Evolutionary conservation across 2,329 filamentous ascomycete genomes (phyloP).

Genomic region (Botrytis deweyae): DNA sequence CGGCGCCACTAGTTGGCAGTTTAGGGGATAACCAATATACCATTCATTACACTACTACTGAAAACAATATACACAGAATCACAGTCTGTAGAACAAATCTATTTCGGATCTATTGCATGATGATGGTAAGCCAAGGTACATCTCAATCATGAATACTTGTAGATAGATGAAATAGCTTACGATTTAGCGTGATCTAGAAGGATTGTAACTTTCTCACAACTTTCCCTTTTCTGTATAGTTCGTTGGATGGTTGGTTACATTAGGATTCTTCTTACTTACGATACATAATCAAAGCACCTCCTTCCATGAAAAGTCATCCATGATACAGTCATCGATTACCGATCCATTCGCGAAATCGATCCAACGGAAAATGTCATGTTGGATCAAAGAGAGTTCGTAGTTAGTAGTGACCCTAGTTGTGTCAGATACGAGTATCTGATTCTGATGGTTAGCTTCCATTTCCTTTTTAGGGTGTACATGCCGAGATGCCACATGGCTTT

Average conservation of each 20-base stretch:
- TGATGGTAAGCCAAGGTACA: neutral
- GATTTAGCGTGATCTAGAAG: conserved; percentile 12
- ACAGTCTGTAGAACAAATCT: neutral
- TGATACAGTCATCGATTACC: neutral
- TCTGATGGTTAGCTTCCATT: neutral
- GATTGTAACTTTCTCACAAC: conserved; percentile 6
- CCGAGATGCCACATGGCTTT: neutral
- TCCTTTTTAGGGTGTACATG: neutral
- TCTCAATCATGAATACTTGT: neutral
- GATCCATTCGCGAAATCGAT: neutral
- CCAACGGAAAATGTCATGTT: neutral
- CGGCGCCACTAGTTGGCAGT: too few relatives aligned
- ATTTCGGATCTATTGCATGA: conserved; percentile 4
- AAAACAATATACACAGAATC: neutral
- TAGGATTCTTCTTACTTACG: conserved; percentile 1
- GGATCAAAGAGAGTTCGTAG: neutral
- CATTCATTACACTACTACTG: neutral
- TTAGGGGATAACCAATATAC: neutral
- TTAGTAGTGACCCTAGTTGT: neutral
- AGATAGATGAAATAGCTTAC: neutral
- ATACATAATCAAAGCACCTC: neutral
- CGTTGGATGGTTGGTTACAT: neutral
- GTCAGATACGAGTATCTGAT: neutral
- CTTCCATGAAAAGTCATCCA: neutral
- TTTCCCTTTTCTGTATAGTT: conserved; percentile 2